A percentile compares a stretch with the other conserved stretches of the same genome.
These are phyloP conservation scores for Wilhelminamyces savonicus DNA, from an alignment of 805 yeast species.

Conservation along the genomic window DNA sequence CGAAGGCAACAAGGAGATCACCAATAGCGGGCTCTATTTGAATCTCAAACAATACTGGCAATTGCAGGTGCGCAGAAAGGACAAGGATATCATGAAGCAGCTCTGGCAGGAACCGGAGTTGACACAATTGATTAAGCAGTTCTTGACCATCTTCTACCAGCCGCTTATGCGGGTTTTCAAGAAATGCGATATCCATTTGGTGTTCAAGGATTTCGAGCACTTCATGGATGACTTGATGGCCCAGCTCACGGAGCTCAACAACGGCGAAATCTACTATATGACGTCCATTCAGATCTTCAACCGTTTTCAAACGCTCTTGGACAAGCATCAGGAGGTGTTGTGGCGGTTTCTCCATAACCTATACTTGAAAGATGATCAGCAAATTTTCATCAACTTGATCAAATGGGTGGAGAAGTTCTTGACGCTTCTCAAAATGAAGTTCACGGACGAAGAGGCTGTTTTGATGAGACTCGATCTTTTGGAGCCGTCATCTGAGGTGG, in stretches of 20 bases:
- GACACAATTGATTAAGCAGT: slow-evolving; percentile 65
- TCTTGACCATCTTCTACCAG: slow-evolving; percentile 65
- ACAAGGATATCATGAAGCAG: slow-evolving; percentile 67
- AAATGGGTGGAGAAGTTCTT: slow-evolving; percentile 70
- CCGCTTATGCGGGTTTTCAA: slow-evolving; percentile 67
- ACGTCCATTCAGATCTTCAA: slow-evolving; percentile 58
- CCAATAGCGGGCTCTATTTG: slow-evolving; percentile 35
- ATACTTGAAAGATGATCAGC: slow-evolving; percentile 69
- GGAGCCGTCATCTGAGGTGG: slow-evolving; percentile 15
- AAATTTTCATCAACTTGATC: slow-evolving; percentile 65
- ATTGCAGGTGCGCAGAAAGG: slow-evolving; percentile 60
- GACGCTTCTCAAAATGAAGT: slow-evolving; percentile 57
- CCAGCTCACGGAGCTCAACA: slow-evolving; percentile 58
- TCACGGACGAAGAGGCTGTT: slow-evolving; percentile 30
- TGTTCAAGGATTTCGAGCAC: slow-evolving; percentile 39
- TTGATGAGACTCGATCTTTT: slow-evolving; percentile 37
- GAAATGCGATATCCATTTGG: slow-evolving; percentile 58
- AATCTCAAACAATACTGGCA: slow-evolving; percentile 58
- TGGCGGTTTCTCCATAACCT: slow-evolving; percentile 75
- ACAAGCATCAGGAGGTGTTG: slow-evolving; percentile 64
- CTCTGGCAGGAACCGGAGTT: slow-evolving; percentile 84
- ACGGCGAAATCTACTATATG: slow-evolving; percentile 42
- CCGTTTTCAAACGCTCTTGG: slow-evolving; percentile 57
- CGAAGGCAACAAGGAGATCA: slow-evolving; percentile 6
- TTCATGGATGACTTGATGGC: slow-evolving; percentile 49